Evolutionary conservation across 208 protist genomes (phyloP), one percentile per base, ranked within the genome.

Genomic region (Acanthamoeba sp.): DNA sequence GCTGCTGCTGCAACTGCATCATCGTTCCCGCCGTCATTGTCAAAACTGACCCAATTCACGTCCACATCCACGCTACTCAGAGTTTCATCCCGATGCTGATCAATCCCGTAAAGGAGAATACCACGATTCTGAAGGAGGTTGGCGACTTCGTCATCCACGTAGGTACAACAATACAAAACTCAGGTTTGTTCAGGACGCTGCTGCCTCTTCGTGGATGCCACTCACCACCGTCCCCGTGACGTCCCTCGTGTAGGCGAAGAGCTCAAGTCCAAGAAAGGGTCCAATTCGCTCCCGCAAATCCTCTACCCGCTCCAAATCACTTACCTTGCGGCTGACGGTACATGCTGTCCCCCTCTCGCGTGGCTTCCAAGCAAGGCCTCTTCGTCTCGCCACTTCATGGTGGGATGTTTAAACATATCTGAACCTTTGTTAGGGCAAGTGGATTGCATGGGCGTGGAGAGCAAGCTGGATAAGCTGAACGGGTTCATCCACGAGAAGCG

Each of bases 401-500:
- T n/a, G n/a, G n/a, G n/a, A n/a, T n/a, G n/a, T n/a, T n/a, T n/a
- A 59, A 59, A 59, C 52, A 66, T 22, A 32, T 7, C 9, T 34
- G 14, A 45, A 24, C n/a, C 1, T 45, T 45, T 36, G 22, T 80
- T 57, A 82, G 73, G 76, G 5, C 38, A 85, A 57, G 76, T 85
- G 4, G 76, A 85, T 34, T 71, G 85, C 85, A 91, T 91, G 85
- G 85, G 85, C 7, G 85, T 91, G 34, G 85, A 91, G 55, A 66
- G 42, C 85, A 91, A 91, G 85, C 36, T 91, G 55, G 85, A 91
- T 55, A 91, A 91, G 40, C 85, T 91, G 18, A 91, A 29, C 9
- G 85, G 85, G 16, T 91, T 91, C 55, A 73, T 91, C 12, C 85
- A 91, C 55, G 85, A 91, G 85, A 91, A 91, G 57, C 52, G 42